These are phyloP conservation scores for Parachaetomium inaequale DNA, from an alignment of 495 filamentous ascomycete genomes.

Conservation along the genomic window DNA sequence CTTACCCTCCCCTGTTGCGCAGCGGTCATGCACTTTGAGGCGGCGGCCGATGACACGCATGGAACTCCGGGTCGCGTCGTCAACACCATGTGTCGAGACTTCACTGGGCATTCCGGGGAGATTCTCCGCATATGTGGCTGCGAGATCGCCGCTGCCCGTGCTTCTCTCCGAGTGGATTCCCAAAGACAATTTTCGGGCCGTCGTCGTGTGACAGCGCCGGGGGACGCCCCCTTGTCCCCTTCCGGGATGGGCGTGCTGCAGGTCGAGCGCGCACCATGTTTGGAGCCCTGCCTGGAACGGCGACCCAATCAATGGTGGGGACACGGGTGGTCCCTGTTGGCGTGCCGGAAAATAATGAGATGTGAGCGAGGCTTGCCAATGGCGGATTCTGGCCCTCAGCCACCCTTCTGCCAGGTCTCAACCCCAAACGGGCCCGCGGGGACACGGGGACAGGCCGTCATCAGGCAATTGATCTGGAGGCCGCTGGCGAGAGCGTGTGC, in stretches of 20 bases:
- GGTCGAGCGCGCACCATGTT: constrained; percentile 18
- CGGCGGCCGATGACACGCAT: constrained; percentile 25
- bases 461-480: constrained; percentile 4
- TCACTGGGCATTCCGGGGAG: constrained; percentile 22
- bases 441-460: too few relatives aligned
- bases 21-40: constrained; percentile 12
- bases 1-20: not conserved
- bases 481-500: not conserved
- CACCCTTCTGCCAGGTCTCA: not conserved
- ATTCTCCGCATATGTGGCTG: constrained; percentile 23
- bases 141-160: constrained; percentile 23
- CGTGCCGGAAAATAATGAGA: constrained; percentile 9
- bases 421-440: not conserved
- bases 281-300: constrained; percentile 11
- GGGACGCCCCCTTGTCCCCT: constrained; percentile 13
- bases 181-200: constrained; percentile 23
- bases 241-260: constrained; percentile 29
- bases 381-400: not conserved
- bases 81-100: constrained; percentile 24
- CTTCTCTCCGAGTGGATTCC: constrained; percentile 17
- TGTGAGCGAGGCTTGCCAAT: constrained; percentile 10
- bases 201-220: constrained; percentile 26
- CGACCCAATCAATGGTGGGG: constrained; percentile 10
- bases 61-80: not conserved
- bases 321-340: constrained; percentile 13